Conservation (phyloP, 495 filamentous ascomycete genomes). For the Podospora australis region DNA sequence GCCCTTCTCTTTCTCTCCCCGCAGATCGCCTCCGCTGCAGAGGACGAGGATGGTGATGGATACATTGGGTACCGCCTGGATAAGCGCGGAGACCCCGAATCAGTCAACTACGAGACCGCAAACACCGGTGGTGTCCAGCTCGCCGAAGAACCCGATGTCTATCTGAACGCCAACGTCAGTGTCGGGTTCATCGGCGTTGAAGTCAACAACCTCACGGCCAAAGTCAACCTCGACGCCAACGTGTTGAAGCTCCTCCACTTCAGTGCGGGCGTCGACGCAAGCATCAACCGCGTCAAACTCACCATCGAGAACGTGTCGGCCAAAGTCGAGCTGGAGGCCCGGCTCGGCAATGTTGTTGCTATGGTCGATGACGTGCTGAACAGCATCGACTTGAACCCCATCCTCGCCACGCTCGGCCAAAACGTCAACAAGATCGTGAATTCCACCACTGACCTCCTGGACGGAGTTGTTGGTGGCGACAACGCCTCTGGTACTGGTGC, state of each 20-base stretch:
- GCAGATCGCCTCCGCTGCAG: neutral
- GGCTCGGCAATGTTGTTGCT: constrained; percentile 47
- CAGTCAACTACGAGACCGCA: constrained; percentile 45
- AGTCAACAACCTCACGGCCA: constrained; percentile 52
- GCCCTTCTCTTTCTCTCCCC: constrained; percentile 21
- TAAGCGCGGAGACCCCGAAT: constrained; percentile 40
- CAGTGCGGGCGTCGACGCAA: constrained; percentile 50
- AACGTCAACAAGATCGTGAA: constrained; percentile 43
- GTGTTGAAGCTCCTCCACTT: constrained; percentile 50
- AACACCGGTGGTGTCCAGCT: constrained; percentile 38
- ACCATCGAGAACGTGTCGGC: constrained; percentile 50
- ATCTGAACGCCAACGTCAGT: constrained; percentile 47
- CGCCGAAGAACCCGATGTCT: constrained; percentile 45
- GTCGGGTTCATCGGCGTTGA: constrained; percentile 48
- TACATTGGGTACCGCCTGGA: constrained; percentile 51
- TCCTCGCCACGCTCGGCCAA: constrained; percentile 47
- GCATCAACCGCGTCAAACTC: constrained; percentile 46
- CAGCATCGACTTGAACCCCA: constrained; percentile 52
- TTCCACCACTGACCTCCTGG: constrained; percentile 31
- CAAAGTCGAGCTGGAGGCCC: constrained; percentile 50
- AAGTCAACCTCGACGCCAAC: constrained; percentile 53
- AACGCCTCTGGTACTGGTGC: too few species aligned
- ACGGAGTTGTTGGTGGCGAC: constrained; percentile 11
- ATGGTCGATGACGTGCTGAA: constrained; percentile 49
- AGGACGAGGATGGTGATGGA: constrained; percentile 23